Base-by-base conservation (phyloP, 1,139 yeast genomes). In the Suzukiozyma palmioleophila region DNA sequence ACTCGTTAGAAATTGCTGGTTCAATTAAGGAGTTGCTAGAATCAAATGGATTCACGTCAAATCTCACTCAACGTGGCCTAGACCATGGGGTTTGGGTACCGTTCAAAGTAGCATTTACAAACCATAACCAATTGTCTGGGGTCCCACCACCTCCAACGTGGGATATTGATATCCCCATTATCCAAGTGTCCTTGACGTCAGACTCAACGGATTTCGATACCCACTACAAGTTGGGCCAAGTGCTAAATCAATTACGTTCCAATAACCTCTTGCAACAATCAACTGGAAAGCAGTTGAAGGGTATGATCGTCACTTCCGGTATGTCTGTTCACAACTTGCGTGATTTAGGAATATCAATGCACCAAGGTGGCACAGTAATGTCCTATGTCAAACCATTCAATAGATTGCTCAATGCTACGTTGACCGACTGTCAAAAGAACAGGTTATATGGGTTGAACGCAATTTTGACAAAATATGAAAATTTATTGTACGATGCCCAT, bases 81-180 rank as follows among this genome's bases (percentile, higher is more conserved):
- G 95, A 85, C 54, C 95, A 85, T 58, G 95, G 95, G 1, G 83
- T 73, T 3, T 85, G 92, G 89, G 88, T 82, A 1, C 90, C 94
- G 0, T 70, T 81, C 42, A 80, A 82, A 51, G 84, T 82, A 21
- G 88, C 87, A 2, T 83, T 84, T 50, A 73, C 79, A 16, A 66
- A 70, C 31, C 47, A 64, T 35, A 57, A 57, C 11, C 47, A 54
- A 8, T 40, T 42, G 18, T 66, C 66, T 28, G 47, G 53, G 12
- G 37, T 47, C 3, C 48, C 46, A 8, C 35, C 40, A 24, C 32
- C 12, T 13, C 73, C 64, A 30, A 43, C 73, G 33, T 75, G 75
- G 37, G 62, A 76, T n/a, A 84, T 88, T 1, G 53, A 62, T 10
- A 62, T 65, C 5, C 54, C 68, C 0, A 45, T 83, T 26, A 66